Conservation (phyloP, 2,329 filamentous ascomycete species). For the Venturia aucupariae region DNA sequence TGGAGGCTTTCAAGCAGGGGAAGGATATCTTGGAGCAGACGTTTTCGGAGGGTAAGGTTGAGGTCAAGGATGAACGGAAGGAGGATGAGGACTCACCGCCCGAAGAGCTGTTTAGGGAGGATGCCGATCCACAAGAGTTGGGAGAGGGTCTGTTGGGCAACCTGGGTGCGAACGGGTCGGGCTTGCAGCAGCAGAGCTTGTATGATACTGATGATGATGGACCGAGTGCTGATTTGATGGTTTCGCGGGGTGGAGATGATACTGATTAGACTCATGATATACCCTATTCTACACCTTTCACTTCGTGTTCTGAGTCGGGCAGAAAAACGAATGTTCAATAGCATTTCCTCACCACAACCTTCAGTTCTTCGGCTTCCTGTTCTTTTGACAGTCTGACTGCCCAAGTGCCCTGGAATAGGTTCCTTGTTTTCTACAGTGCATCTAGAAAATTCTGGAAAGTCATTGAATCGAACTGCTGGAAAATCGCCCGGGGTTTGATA, state of each 20-base stretch:
- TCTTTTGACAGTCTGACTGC: too few relatives aligned
- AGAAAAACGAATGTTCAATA: too few relatives aligned
- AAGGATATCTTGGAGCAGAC: constrained; percentile 44
- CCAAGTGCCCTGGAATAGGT: too few relatives aligned
- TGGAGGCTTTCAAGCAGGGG: constrained; percentile 57
- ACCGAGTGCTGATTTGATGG: constrained; percentile 40
- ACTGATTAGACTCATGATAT: constrained; percentile 10
- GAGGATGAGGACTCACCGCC: background rate
- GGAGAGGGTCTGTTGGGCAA: constrained; percentile 20
- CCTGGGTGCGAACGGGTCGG: background rate
- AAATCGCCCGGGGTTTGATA: too few relatives aligned
- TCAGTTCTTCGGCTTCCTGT: too few relatives aligned
- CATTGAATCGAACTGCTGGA: too few relatives aligned
- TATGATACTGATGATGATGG: constrained; percentile 35
- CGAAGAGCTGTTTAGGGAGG: background rate
- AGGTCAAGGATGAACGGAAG: constrained; percentile 6
- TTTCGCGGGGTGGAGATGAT: constrained; percentile 28
- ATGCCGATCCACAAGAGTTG: background rate
- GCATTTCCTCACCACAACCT: too few relatives aligned
- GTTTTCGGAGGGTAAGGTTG: constrained; percentile 17
- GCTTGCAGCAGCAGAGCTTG: constrained; percentile 5
- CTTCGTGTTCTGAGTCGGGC: background rate
- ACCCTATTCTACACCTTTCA: background rate
- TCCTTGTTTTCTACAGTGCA: too few relatives aligned
- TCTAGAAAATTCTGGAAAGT: too few relatives aligned